Evolutionary conservation across 1,284 basidiomycete genomes (phyloP), one percentile per base, ranked within the genome.

Genomic region (Fomitiporia mediterranea): DNA sequence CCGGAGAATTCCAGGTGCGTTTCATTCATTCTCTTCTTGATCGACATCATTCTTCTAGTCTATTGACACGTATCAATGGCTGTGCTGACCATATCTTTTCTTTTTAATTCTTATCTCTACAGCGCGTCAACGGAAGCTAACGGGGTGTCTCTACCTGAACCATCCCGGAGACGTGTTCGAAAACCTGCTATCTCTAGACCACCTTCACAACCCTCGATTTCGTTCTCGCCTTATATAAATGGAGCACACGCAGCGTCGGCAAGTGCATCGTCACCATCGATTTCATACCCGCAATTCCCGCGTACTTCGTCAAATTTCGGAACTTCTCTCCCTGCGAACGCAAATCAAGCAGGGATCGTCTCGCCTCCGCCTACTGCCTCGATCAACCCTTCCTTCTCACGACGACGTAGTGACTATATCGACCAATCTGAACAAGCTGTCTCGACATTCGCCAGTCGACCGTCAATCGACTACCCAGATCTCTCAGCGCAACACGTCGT

Each of bases 401-500:
- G 91, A 15, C 78, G 89, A 61, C 80, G 89, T 51, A 88, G 82
- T 64, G 89, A 92, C 62, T 91, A 85, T 65, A 74, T 89, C 52
- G 90, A 94, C 65, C 86, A 89, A 63, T 82, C 84, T 8, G 83
- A 84, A 63, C 82, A 90, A 65, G 77, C 85, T 0, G 75, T 88
- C 48, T 80, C 84, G 6, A 75, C 78, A 40, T 66, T 73, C 60
- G 59, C 67, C n/a, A 64, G 72, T 50, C 78, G 79, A 2, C 69
- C 77, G 2, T 69, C 80, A 0, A 89, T 95, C 59, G 91, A 92
- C 68, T 95, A 95, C 62, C 93, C 91, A 1, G 83, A 85, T 63
- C 80, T 82, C 47, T 81, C 76, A 53, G 69, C 75, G 17, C 75
- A 79, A 44, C 78, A 82, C 8, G 74, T 89, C 5, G 76, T 89